Conservation (phyloP, 2,329 filamentous ascomycete species). For the Aureobasidium sp. region DNA sequence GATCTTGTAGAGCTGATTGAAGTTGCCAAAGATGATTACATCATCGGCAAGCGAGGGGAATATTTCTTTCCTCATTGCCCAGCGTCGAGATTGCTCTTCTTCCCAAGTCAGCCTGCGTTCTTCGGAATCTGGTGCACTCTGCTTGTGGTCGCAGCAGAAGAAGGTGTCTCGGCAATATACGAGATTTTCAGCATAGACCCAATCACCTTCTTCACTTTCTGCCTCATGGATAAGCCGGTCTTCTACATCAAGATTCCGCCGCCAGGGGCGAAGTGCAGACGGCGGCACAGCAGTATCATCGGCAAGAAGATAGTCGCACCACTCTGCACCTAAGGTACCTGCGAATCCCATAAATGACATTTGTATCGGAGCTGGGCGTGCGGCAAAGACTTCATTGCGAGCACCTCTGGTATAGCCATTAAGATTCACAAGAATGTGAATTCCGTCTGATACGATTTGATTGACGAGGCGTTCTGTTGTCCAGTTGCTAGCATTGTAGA, state of each 20-base stretch:
- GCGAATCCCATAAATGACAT: slow-evolving; percentile 99
- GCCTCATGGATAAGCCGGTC: slow-evolving; percentile 59
- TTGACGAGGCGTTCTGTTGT: slow-evolving; percentile 73
- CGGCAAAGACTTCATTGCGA: slow-evolving; percentile 95
- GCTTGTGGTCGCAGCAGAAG: slow-evolving; percentile 95
- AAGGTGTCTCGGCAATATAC: slow-evolving; percentile 93
- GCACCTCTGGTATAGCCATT: slow-evolving; percentile 96
- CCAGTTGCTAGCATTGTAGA: slow-evolving; percentile 84
- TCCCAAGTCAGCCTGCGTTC: slow-evolving; percentile 69
- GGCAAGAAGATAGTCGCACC: slow-evolving; percentile 95
- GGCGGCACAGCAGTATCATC: slow-evolving; percentile 80
- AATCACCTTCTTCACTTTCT: slow-evolving; percentile 53
- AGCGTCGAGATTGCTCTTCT: slow-evolving; percentile 71
- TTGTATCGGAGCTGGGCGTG: slow-evolving; percentile 86
- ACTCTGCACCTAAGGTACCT: slow-evolving; percentile 89
- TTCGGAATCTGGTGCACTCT: slow-evolving; percentile 69
- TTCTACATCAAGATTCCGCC: slow-evolving; percentile 65
- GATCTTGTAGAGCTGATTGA: slow-evolving; percentile 99
- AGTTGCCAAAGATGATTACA: slow-evolving; percentile 88
- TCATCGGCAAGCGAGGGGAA: slow-evolving; percentile 80
- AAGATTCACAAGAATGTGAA: slow-evolving; percentile 94
- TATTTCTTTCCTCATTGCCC: slow-evolving; percentile 87
- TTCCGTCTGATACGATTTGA: slow-evolving; percentile 78
- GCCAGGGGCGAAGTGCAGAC: slow-evolving; percentile 71
- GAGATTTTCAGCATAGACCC: slow-evolving; percentile 96